Conservation (phyloP, 2,329 filamentous ascomycete species). For the Fonsecaea multimorphosa region DNA sequence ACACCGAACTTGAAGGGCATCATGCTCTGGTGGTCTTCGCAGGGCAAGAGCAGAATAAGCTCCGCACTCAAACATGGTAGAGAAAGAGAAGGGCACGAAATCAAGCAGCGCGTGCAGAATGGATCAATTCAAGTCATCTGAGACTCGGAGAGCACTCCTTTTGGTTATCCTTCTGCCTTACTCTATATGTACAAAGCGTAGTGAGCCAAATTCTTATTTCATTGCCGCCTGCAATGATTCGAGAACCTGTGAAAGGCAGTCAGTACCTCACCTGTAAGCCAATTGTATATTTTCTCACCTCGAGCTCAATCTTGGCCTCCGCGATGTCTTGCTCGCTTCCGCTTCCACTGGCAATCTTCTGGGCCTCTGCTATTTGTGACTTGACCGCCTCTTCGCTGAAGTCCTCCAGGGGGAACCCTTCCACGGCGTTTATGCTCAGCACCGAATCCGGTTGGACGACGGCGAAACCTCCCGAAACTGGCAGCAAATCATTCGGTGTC, state of each 20-base stretch:
- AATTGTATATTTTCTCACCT: conserved; percentile 65
- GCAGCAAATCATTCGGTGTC: neutral
- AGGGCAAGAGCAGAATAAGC: neutral
- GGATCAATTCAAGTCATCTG: conserved; percentile 13
- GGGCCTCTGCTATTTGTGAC: conserved; percentile 89
- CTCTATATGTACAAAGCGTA: conserved; percentile 49
- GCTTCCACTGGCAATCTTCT: conserved; percentile 88
- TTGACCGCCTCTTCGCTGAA: conserved; percentile 92
- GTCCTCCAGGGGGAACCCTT: conserved; percentile 92
- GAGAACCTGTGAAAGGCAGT: conserved; percentile 48
- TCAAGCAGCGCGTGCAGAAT: conserved; percentile 5
- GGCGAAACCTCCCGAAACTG: conserved; percentile 96
- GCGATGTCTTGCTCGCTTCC: conserved; percentile 97
- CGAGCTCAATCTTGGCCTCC: conserved; percentile 98
- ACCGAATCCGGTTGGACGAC: conserved; percentile 93
- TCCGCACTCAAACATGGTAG: neutral
- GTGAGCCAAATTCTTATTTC: conserved; percentile 48
- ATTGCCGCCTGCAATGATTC: conserved; percentile 57
- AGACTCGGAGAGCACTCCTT: conserved; percentile 3
- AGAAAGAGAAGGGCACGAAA: neutral
- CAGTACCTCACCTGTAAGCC: conserved; percentile 9
- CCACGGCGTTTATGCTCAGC: conserved; percentile 97
- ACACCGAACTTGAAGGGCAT: neutral
- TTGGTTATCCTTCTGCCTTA: conserved; percentile 24
- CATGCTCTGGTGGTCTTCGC: neutral